Evolutionary conservation across 2,329 filamentous ascomycete genomes (phyloP).

Genomic region (Stachybotrys chartarum): DNA sequence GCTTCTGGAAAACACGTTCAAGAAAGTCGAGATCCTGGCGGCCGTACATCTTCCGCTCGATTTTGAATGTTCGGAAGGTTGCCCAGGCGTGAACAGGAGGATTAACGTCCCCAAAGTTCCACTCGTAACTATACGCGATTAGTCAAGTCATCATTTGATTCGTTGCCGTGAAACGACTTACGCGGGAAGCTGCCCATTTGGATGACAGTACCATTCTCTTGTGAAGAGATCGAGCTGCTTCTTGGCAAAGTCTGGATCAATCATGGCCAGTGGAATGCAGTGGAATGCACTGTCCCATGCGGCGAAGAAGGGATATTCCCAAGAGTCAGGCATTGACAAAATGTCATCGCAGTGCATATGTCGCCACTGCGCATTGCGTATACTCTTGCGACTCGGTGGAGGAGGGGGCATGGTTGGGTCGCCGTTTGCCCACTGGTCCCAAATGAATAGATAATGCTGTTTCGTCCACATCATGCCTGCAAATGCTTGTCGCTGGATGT

Average conservation of each 20-base stretch:
- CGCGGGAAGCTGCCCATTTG: constrained; percentile 88
- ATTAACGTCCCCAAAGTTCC: constrained; percentile 97
- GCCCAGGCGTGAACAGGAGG: constrained; percentile 96
- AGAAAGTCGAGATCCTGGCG: constrained; percentile 92
- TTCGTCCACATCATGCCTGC: constrained; percentile 99
- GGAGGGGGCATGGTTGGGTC: constrained; percentile 85
- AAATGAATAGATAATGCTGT: constrained; percentile 93
- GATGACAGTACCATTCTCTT: constrained; percentile 97
- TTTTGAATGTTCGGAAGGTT: constrained; percentile 94
- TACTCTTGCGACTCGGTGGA: constrained; percentile 67
- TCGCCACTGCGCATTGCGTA: constrained; percentile 87
- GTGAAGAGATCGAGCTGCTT: constrained; percentile 96
- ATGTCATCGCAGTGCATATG: constrained; percentile 95
- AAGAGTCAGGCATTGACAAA: constrained; percentile 94
- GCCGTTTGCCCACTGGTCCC: constrained; percentile 96
- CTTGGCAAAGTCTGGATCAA: constrained; percentile 96
- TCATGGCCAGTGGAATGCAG: constrained; percentile 92
- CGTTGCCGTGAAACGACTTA: constrained; percentile 34
- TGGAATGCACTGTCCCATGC: constrained; percentile 98
- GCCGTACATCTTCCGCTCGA: constrained; percentile 95
- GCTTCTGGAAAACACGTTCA: constrained; percentile 92
- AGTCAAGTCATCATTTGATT: constrained; percentile 1
- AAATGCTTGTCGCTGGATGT: constrained; percentile 90
- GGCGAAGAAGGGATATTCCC: constrained; percentile 97
- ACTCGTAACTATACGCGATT: constrained; percentile 57